A percentile compares a stretch with the other conserved stretches of the same genome.
phyloP scores from a whole-genome alignment of 345 rosid genomes.

The Lenwebbia sp. region DNA sequence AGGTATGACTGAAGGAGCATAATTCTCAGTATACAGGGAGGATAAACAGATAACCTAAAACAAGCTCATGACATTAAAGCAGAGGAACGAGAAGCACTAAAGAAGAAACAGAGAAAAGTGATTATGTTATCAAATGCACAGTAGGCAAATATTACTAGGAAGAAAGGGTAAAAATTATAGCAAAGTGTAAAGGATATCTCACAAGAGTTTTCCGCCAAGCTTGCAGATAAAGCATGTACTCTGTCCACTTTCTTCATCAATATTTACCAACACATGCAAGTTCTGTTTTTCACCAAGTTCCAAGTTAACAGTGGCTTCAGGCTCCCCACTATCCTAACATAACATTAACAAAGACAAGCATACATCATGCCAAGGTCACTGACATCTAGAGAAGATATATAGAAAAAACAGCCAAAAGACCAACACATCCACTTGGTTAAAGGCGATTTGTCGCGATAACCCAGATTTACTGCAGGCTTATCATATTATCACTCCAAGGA shows the following conservation, averaged over 20 bases:
- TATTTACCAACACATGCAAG: conserved; percentile 1
- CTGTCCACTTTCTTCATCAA: conserved; percentile 1
- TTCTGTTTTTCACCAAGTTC: conserved; percentile 14
- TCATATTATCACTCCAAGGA: neutral
- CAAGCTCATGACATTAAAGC: neutral
- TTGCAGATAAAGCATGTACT: conserved; percentile 28
- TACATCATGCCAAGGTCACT: conserved; percentile 4
- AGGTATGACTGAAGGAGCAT: neutral
- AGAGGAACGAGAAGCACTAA: neutral
- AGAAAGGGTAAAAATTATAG: neutral
- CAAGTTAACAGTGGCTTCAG: conserved; percentile 16
- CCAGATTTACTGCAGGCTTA: neutral
- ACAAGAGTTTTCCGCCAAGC: conserved; percentile 42
- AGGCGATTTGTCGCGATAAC: neutral
- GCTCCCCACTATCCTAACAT: conserved; percentile 57
- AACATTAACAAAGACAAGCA: conserved; percentile 16
- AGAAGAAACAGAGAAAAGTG: neutral
- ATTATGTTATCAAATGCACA: neutral
- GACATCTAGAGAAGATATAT: neutral
- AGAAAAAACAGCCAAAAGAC: neutral
- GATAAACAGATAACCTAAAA: neutral
- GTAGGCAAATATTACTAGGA: neutral
- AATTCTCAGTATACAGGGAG: neutral
- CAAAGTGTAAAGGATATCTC: conserved; percentile 12
- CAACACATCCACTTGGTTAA: neutral